phyloP scores from a whole-genome alignment of 2,329 filamentous ascomycete genomes.

The Aspergillus persii region DNA sequence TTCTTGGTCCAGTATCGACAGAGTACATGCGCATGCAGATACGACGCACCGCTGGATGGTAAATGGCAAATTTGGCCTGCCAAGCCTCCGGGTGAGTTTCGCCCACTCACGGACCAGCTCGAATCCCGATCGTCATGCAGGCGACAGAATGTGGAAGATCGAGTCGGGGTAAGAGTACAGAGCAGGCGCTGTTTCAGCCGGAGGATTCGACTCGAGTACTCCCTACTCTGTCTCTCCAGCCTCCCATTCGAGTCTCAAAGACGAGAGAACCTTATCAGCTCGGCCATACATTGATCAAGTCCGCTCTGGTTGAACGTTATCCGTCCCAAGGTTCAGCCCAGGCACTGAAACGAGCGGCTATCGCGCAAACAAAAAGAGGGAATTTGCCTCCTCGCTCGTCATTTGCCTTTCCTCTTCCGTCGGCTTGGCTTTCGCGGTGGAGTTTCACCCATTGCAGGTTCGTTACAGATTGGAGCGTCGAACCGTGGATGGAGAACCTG shows the following conservation, averaged over 20 bases:
- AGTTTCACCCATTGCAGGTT: not conserved
- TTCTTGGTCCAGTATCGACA: too few relatives aligned
- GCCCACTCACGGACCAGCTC: constrained; percentile 8
- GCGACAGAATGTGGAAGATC: constrained; percentile 12
- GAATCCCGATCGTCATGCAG: constrained; percentile 15
- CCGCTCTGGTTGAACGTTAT: not conserved
- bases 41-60: not conserved
- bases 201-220: not conserved
- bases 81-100: not conserved
- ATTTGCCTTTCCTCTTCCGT: not conserved
- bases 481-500: not conserved
- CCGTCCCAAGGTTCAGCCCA: constrained; percentile 3
- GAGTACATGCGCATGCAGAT: not conserved
- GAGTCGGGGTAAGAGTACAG: not conserved
- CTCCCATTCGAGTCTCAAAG: not conserved
- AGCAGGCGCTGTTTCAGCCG: not conserved
- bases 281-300: not conserved
- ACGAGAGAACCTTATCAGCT: constrained; percentile 1
- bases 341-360: constrained; percentile 10
- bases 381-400: not conserved
- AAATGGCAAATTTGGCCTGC: not conserved
- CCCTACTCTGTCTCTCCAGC: too few relatives aligned
- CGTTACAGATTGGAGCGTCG: not conserved
- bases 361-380: constrained; percentile 5
- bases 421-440: not conserved